These are phyloP conservation scores for Oenanthe sinensis DNA, from an alignment of 129 eudicot species.

Conservation along the genomic window DNA sequence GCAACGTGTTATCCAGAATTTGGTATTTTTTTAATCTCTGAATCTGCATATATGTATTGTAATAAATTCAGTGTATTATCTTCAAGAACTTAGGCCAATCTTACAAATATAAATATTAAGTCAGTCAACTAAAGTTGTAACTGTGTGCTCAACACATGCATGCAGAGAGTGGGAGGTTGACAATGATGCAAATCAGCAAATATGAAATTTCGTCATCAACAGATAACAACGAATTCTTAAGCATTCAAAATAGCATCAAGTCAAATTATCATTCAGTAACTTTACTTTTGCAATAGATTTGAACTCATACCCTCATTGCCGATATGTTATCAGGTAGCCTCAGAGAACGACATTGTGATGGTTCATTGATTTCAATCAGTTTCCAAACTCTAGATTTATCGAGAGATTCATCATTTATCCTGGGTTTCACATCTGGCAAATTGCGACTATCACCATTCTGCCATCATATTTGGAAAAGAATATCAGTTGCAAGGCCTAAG, in stretches of 20 bases:
- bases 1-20: background rate
- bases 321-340: constrained; percentile 65
- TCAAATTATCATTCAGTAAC: background rate
- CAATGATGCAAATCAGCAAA: background rate
- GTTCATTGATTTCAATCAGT: constrained; percentile 56
- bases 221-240: background rate
- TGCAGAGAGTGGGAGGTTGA: background rate
- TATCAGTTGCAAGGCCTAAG: background rate
- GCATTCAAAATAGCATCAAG: background rate
- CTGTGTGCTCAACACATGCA: background rate
- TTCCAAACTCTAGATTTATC: constrained; percentile 66
- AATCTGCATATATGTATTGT: background rate
- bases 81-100: too few relatives aligned
- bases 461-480: constrained; percentile 16
- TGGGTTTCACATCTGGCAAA: constrained; percentile 53
- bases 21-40: too few relatives aligned
- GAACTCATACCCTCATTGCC: constrained; percentile 49
- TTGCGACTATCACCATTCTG: constrained; percentile 61
- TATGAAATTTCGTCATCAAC: background rate
- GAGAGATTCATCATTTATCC: constrained; percentile 41
- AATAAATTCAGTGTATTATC: background rate
- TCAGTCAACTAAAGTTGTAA: background rate
- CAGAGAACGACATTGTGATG: constrained; percentile 62
- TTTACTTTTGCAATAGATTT: background rate
- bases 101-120: background rate